phyloP scores from a whole-genome alignment of 495 filamentous ascomycete species.

The Copromyces sp. region DNA sequence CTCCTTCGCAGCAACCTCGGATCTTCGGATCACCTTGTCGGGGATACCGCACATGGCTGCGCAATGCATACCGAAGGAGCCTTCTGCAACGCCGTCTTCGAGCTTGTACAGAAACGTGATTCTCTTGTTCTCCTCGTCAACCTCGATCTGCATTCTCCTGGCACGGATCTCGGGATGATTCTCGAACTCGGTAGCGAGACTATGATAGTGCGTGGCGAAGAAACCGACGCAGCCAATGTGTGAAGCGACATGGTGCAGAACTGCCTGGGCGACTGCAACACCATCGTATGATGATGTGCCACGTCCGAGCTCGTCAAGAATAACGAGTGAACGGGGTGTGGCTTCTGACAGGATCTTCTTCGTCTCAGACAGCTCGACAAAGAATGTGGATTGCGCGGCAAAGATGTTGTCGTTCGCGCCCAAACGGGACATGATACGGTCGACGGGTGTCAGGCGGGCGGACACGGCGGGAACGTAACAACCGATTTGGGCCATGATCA shows the following conservation, averaged over 20 bases:
- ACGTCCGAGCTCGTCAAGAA: slow-evolving; percentile 93
- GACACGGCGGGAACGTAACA: slow-evolving; percentile 81
- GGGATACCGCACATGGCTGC: slow-evolving; percentile 96
- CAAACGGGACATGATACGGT: slow-evolving; percentile 98
- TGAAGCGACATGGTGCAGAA: slow-evolving; percentile 87
- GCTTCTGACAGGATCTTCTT: slow-evolving; percentile 97
- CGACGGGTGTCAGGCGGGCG: slow-evolving; percentile 80
- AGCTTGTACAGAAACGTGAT: slow-evolving; percentile 95
- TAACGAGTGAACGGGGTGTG: slow-evolving; percentile 88
- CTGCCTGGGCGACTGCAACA: slow-evolving; percentile 91
- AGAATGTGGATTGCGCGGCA: slow-evolving; percentile 95
- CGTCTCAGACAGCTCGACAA: slow-evolving; percentile 94
- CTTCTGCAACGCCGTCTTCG: slow-evolving; percentile 90
- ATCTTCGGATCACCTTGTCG: slow-evolving; percentile 67
- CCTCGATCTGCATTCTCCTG: slow-evolving; percentile 85
- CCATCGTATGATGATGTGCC: slow-evolving; percentile 93
- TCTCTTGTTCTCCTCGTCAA: slow-evolving; percentile 71
- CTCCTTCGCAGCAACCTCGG: slow-evolving; percentile 80
- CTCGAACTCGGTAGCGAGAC: slow-evolving; percentile 80
- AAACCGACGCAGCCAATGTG: slow-evolving; percentile 91
- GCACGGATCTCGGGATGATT: slow-evolving; percentile 77
- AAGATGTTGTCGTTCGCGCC: slow-evolving; percentile 99
- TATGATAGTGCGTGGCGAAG: slow-evolving; percentile 98
- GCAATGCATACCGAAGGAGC: slow-evolving; percentile 98
- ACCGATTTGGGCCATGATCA: slow-evolving; percentile 98